Conservation (phyloP, 257 asterid genomes). For the Thymus quinquecostatus region DNA sequence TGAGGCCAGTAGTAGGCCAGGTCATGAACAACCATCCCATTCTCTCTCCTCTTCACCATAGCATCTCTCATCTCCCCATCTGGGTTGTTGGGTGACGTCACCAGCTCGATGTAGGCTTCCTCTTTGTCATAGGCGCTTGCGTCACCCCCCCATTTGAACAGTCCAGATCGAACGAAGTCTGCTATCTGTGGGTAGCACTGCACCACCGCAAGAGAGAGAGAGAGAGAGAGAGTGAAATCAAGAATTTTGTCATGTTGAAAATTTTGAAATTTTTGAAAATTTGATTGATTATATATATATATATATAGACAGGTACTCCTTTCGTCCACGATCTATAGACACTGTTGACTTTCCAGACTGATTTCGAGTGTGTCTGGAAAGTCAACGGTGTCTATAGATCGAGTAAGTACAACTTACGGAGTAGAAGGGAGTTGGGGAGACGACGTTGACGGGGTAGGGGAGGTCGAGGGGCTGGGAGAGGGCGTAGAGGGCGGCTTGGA, state of each 20-base stretch:
- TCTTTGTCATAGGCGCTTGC: slow-evolving; percentile 49
- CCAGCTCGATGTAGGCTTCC: slow-evolving; percentile 61
- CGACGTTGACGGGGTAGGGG: slow-evolving; percentile 51
- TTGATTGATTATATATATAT: too few relatives aligned
- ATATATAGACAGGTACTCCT: too few relatives aligned
- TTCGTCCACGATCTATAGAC: too few relatives aligned
- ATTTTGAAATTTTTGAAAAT: too few relatives aligned
- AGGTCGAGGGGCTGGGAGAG: slow-evolving; percentile 37
- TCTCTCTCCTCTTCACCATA: slow-evolving; percentile 43
- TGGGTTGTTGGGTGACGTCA: slow-evolving; percentile 84
- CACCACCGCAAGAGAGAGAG: background rate
- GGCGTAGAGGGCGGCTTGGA: slow-evolving; percentile 69
- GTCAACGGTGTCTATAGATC: too few relatives aligned
- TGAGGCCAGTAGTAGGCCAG: slow-evolving; percentile 95
- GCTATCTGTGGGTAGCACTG: slow-evolving; percentile 61
- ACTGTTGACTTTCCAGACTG: too few relatives aligned
- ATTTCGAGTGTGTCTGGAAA: too few relatives aligned
- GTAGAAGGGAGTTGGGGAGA: slow-evolving; percentile 70
- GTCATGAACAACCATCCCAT: slow-evolving; percentile 62
- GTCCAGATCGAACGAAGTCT: slow-evolving; percentile 47
- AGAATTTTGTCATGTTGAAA: background rate
- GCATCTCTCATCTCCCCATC: slow-evolving; percentile 50
- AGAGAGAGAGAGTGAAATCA: background rate
- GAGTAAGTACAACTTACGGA: slow-evolving; percentile 38
- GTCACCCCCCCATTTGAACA: slow-evolving; percentile 76